Percentiles rank a stretch among this genome's conserved stretches.
These are phyloP conservation scores for Wickerhamomyces sp. DNA, from an alignment of 1,139 yeast genomes.

Conservation along the genomic window DNA sequence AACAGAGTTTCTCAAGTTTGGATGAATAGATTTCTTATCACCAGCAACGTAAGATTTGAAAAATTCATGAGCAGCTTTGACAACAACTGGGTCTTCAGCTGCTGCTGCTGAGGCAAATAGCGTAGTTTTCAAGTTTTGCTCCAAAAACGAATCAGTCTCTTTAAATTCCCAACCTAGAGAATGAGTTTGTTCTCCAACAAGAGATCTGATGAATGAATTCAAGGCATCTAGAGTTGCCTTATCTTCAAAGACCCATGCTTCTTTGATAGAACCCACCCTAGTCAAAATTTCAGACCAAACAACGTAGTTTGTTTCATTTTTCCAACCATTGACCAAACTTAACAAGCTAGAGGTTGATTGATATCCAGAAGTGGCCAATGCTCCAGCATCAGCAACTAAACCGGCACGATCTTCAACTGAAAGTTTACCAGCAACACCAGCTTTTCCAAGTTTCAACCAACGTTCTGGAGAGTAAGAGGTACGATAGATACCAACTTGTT, in stretches of 20 bases:
- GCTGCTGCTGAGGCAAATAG: conserved; percentile 67
- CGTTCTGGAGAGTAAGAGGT: conserved; percentile 73
- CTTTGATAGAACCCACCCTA: conserved; percentile 49
- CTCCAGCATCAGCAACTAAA: conserved; percentile 75
- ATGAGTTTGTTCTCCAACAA: conserved; percentile 55
- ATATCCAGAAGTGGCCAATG: conserved; percentile 70
- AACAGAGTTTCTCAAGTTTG: conserved; percentile 71
- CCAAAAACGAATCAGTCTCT: conserved; percentile 59
- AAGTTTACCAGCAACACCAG: conserved; percentile 59
- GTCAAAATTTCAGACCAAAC: conserved; percentile 73
- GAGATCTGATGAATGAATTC: conserved; percentile 50
- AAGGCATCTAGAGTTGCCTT: conserved; percentile 50
- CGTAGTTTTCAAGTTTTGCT: conserved; percentile 69
- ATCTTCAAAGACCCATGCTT: conserved; percentile 70
- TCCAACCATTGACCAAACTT: conserved; percentile 63
- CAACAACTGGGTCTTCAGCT: conserved; percentile 51
- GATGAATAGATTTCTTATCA: conserved; percentile 69
- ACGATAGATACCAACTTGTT: conserved; percentile 80
- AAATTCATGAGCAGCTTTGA: conserved; percentile 47
- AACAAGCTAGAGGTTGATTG: conserved; percentile 63
- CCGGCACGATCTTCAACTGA: conserved; percentile 85
- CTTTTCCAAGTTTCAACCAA: conserved; percentile 67
- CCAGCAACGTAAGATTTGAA: conserved; percentile 61
- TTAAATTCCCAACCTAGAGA: conserved; percentile 67
- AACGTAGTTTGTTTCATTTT: conserved; percentile 59